Evolutionary conservation across 2,329 filamentous ascomycete species (phyloP).

Genomic region (Paraphaeosphaeria sporulosa): DNA sequence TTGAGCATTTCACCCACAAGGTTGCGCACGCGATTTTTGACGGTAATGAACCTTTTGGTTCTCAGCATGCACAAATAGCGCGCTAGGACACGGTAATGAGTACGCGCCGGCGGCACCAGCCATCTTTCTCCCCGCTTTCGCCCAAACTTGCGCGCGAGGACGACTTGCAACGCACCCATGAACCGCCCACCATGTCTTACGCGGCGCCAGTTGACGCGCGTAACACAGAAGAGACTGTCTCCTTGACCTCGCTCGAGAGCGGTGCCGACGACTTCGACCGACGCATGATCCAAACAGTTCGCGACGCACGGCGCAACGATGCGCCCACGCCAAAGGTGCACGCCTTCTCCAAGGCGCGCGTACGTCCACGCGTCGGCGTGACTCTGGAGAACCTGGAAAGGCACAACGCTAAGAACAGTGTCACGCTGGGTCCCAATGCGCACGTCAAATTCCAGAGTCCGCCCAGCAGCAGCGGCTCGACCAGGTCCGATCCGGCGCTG

Average conservation of each 20-base stretch:
- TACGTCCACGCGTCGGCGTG: constrained; percentile 49
- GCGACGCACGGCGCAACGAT: constrained; percentile 51
- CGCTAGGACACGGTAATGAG: constrained; percentile 34
- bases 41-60: not conserved
- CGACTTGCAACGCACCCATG: constrained; percentile 29
- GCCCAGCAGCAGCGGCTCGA: constrained; percentile 47
- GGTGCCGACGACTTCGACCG: constrained; percentile 55
- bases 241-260: constrained; percentile 51
- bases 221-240: constrained; percentile 31
- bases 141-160: constrained; percentile 37
- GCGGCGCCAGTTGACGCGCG: constrained; percentile 33
- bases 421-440: constrained; percentile 17
- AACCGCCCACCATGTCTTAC: constrained; percentile 30
- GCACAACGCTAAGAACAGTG: constrained; percentile 33
- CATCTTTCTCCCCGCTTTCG: constrained; percentile 38
- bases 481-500: constrained; percentile 52
- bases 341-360: constrained; percentile 54
- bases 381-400: constrained; percentile 55
- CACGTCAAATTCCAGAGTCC: constrained; percentile 35
- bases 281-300: constrained; percentile 53
- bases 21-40: not conserved
- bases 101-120: constrained; percentile 44
- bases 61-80: constrained; percentile 26
- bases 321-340: constrained; percentile 42
- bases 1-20: not conserved